Evolutionary conservation across 345 rosid species (phyloP).

Genomic region (Eucalyptus sp.): DNA sequence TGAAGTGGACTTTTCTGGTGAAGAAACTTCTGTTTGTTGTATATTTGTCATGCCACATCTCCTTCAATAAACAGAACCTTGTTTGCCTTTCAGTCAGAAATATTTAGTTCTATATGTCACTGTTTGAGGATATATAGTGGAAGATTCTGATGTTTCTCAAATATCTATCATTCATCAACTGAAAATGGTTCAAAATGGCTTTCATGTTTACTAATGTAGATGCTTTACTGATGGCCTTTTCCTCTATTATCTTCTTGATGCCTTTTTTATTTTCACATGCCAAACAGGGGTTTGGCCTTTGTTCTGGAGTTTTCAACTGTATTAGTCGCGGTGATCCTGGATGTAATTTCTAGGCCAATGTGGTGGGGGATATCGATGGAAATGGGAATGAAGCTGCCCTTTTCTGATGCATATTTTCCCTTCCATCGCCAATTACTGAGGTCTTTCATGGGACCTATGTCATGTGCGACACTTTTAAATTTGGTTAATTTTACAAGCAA

Average conservation of each 20-base stretch:
- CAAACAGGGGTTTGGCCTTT: slow-evolving; percentile 51
- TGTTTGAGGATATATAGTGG: not conserved
- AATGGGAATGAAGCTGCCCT: slow-evolving; percentile 45
- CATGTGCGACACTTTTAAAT: slow-evolving; percentile 15
- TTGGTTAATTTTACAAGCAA: slow-evolving; percentile 26
- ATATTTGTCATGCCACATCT: not conserved
- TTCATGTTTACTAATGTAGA: not conserved
- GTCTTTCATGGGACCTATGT: slow-evolving; percentile 41
- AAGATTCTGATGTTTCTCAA: not conserved
- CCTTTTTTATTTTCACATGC: slow-evolving; percentile 4
- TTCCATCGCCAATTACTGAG: slow-evolving; percentile 19
- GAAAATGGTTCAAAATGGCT: not conserved
- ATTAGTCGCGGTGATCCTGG: slow-evolving; percentile 36
- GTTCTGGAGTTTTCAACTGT: slow-evolving; percentile 43
- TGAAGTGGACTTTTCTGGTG: not conserved
- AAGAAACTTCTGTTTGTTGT: not conserved
- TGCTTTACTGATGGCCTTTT: not conserved
- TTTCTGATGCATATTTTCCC: slow-evolving; percentile 61
- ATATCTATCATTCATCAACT: not conserved
- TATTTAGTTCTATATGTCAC: not conserved
- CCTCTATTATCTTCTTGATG: not conserved
- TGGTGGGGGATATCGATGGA: slow-evolving; percentile 60
- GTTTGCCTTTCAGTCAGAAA: not conserved
- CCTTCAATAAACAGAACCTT: not conserved
- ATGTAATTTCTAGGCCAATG: slow-evolving; percentile 48